Percentiles rank a stretch among this genome's conserved stretches.
These are phyloP conservation scores for Nakazawaea siamensis DNA, from an alignment of 805 yeast genomes.

Conservation along the genomic window DNA sequence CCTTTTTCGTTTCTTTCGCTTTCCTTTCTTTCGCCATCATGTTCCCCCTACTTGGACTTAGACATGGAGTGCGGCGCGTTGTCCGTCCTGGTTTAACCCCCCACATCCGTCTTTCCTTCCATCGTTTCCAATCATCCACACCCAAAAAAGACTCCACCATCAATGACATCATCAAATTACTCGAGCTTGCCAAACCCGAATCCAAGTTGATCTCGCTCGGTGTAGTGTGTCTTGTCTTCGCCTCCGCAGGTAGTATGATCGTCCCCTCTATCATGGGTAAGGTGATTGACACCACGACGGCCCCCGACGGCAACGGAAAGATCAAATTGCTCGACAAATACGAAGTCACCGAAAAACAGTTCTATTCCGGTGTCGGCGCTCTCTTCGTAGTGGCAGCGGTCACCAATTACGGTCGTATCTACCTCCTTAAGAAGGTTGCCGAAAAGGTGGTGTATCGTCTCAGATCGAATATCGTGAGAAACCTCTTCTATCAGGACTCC, in stretches of 20 bases:
- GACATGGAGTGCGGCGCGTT: too few species aligned
- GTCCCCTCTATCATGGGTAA: constrained; percentile 83
- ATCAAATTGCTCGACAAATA: constrained; percentile 23
- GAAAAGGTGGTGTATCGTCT: constrained; percentile 82
- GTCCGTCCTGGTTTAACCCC: too few species aligned
- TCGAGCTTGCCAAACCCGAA: constrained; percentile 52
- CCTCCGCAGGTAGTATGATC: constrained; percentile 75
- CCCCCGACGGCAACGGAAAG: constrained; percentile 15
- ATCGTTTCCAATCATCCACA: neutral
- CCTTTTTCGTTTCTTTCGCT: too few species aligned
- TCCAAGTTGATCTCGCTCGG: constrained; percentile 50
- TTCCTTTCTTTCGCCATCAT: too few species aligned
- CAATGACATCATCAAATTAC: constrained; percentile 37
- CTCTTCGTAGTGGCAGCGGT: constrained; percentile 66
- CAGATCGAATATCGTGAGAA: constrained; percentile 68
- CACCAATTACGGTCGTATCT: constrained; percentile 77
- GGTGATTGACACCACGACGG: constrained; percentile 64
- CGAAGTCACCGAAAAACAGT: constrained; percentile 57
- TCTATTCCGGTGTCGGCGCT: constrained; percentile 52
- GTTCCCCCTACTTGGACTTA: too few species aligned
- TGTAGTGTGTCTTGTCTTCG: constrained; percentile 49
- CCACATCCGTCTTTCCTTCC: too few species aligned
- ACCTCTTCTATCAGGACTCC: constrained; percentile 77
- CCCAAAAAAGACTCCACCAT: constrained; percentile 11
- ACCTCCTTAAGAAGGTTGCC: constrained; percentile 69